A percentile compares a stretch with the other conserved stretches of the same genome.
phyloP scores from a whole-genome alignment of 805 yeast genomes.

The Priceomyces carsonii region DNA sequence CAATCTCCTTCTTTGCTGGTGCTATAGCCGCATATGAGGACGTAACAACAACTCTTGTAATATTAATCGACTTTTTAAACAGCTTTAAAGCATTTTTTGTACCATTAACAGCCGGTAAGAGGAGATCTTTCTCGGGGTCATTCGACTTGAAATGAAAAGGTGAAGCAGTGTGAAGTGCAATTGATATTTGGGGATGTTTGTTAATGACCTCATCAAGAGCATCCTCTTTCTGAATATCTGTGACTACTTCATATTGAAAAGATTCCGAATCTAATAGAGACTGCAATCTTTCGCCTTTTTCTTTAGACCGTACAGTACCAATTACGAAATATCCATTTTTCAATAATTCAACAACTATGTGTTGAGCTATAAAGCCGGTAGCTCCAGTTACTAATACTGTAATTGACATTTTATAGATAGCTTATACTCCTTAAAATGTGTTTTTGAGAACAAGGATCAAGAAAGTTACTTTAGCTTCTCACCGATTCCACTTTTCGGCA shows the following conservation, averaged over 20 bases:
- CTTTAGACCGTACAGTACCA: slow-evolving; percentile 51
- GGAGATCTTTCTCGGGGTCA: slow-evolving; percentile 49
- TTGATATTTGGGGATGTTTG: slow-evolving; percentile 49
- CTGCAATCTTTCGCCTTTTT: slow-evolving; percentile 40
- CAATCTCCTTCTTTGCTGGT: slow-evolving; percentile 22
- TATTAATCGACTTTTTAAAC: slow-evolving; percentile 42
- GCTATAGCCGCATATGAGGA: slow-evolving; percentile 56
- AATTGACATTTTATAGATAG: slow-evolving; percentile 11
- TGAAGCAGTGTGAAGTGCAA: slow-evolving; percentile 62
- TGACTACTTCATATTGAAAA: slow-evolving; percentile 46
- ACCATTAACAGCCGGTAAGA: slow-evolving; percentile 58
- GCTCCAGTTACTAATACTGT: slow-evolving; percentile 53
- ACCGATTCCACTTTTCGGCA: no score
- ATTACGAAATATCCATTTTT: slow-evolving; percentile 43
- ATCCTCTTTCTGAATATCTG: slow-evolving; percentile 43
- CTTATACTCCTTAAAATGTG: no score
- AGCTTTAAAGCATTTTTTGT: slow-evolving; percentile 54
- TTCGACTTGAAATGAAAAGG: slow-evolving; percentile 50
- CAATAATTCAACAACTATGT: slow-evolving; percentile 42
- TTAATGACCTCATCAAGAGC: slow-evolving; percentile 49
- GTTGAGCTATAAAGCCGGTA: slow-evolving; percentile 56
- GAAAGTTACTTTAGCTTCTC: no score
- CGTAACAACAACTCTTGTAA: slow-evolving; percentile 45
- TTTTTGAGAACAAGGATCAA: no score
- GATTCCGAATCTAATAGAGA: slow-evolving; percentile 29